Evolutionary conservation across 1,284 basidiomycete genomes (phyloP), one percentile per base, ranked within the genome.

Genomic region (Cryptococcus deneoformans): DNA sequence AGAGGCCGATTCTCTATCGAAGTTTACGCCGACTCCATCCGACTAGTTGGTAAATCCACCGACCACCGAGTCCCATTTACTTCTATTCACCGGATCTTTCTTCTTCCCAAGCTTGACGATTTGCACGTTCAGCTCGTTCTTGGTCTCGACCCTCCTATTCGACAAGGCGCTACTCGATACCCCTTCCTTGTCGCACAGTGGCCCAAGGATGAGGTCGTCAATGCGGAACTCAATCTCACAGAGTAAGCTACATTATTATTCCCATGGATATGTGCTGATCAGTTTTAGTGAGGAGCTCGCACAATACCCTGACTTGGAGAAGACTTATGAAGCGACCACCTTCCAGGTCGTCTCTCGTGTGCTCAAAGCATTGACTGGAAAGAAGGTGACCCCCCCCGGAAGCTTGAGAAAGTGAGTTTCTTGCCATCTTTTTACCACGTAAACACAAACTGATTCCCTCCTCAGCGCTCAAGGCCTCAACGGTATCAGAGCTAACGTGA

Each of bases 131-230:
- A 97, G 63, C 94, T 99, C 71, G 93, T 97, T 61, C 84, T 97
- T 65, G 89, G 89, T 56, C 82, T 97, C 52, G 90, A 87, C 72
- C 91, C 86, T 20, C 94, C 95, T 2, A 97, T 99, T 64, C 86
- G 96, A 56, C 96, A 99, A 82, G 96, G 96, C 56, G 96, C 99
- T 73, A 99, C 96, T 0, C 84, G 92, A 47, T 99, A 99, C 77
- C 94, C 95, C 52, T 99, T 96, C 77, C 82, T 99, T 14, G 95
- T 99, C 53, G 93, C 98, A 85, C 93, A 97, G 72, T 99, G 97
- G 79, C 89, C 88, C 35, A 86, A 92, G 62, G 95, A 98, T 68
- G 96, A 99, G 75, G 94, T 97, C 77, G 92, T 95, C 64, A 95
- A 94, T 46, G 91, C 93, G 3, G 93, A 97, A 72, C 81, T 99